phyloP scores from a whole-genome alignment of 441 rosid species.

The Codiaeum variegatum region DNA sequence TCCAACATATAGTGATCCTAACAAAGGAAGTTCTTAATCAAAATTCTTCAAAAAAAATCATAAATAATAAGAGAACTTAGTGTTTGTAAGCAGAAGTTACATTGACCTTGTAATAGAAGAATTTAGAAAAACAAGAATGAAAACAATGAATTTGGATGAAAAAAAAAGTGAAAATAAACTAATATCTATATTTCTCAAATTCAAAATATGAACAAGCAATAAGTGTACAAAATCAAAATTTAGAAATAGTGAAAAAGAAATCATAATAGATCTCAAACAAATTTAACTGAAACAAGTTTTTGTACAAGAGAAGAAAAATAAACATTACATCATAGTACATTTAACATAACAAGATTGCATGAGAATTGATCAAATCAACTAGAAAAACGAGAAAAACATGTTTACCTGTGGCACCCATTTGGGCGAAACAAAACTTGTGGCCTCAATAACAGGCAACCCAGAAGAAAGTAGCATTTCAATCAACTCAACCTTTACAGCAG shows the following conservation, averaged over 20 bases:
- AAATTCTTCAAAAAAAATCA: neutral
- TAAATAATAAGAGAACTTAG: neutral
- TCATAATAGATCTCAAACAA: neutral
- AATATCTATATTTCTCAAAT: neutral
- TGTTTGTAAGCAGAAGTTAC: neutral
- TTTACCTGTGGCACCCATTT: constrained; percentile 99
- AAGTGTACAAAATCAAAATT: neutral
- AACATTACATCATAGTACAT: too few relatives aligned
- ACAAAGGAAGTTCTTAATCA: neutral
- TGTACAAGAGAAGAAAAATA: neutral
- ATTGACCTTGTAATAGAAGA: neutral
- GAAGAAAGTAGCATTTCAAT: constrained; percentile 64
- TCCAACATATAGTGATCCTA: neutral
- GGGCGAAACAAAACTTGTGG: constrained; percentile 95
- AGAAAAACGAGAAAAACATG: too few relatives aligned
- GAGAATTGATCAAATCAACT: too few relatives aligned
- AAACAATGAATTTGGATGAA: neutral
- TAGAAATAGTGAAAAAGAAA: neutral
- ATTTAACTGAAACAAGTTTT: neutral
- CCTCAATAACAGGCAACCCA: constrained; percentile 82
- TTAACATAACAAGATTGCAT: constrained; percentile 6
- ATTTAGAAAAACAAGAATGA: neutral
- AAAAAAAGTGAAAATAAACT: too few relatives aligned
- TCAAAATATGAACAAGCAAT: neutral
- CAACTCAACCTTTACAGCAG: constrained; percentile 72